These are phyloP conservation scores for Aspergillus flavus DNA, from an alignment of 2,329 filamentous ascomycete genomes.

Conservation along the genomic window DNA sequence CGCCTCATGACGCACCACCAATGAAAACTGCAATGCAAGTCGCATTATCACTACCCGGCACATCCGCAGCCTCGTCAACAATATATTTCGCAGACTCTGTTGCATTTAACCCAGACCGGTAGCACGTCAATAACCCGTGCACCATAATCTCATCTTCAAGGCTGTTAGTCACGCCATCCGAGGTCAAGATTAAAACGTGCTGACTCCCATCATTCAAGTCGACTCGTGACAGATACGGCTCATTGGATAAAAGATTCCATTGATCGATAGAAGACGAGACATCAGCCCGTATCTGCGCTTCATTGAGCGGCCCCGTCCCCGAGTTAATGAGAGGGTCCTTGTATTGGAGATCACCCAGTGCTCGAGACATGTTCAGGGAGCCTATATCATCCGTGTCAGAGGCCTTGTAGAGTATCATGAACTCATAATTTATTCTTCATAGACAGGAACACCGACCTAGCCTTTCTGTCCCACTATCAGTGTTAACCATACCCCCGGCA, in stretches of 20 bases:
- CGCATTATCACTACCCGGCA: conserved; percentile 13
- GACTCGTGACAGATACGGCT: conserved; percentile 3
- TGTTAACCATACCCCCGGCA: conserved; percentile 8
- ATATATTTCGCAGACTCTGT: conserved; percentile 2
- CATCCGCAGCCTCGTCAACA: conserved; percentile 1
- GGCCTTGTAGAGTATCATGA: neutral
- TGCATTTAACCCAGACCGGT: conserved; percentile 2
- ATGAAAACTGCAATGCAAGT: conserved; percentile 13
- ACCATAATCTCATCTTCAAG: conserved; percentile 7
- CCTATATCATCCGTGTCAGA: neutral
- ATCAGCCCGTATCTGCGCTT: neutral
- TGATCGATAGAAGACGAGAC: neutral
- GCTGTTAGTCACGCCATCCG: conserved; percentile 15
- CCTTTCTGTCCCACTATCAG: conserved; percentile 6
- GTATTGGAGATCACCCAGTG: conserved; percentile 16
- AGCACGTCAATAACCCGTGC: neutral
- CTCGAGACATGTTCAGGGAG: conserved; percentile 17
- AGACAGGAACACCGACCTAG: neutral
- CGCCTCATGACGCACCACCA: neutral
- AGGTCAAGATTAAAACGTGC: conserved; percentile 9
- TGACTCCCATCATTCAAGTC: conserved; percentile 1
- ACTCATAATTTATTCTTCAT: neutral
- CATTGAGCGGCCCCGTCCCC: neutral
- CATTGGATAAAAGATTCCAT: conserved; percentile 3
- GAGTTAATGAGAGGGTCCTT: conserved; percentile 12